Base-by-base conservation (phyloP, 164 flowering plant species). In the Macadamia integrifolia region DNA sequence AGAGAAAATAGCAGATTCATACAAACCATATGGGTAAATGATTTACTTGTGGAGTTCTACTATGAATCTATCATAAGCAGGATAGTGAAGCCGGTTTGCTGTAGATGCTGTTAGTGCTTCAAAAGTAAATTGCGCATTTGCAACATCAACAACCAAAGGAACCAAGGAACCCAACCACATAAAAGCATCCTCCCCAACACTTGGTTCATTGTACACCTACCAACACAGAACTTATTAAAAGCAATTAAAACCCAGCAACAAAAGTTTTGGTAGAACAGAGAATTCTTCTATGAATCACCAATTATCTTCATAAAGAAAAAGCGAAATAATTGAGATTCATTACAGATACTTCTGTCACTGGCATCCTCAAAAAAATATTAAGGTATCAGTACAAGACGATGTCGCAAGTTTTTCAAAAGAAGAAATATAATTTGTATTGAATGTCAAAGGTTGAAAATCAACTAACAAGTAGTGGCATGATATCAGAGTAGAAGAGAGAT, bases 391-490 rank as follows among this genome's bases (percentile, higher is more conserved):
- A 14, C 1, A 53, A 17, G 57, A 46, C 50, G 7, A 53, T 53
- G 5, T 35, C 5, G 18, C 57, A 53, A 14, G 17, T 53, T n/a
- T 53, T 14, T 14, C 57, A 53, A 14, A 13, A n/a, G 17, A 53
- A 43, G 43, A 42, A 6, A 1, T 2, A 28, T 18, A 43, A 9
- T 8, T 43, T 55, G 23, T 31, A 18, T 3, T 43, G 23, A 28
- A 12, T 10, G 46, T 23, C 23, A 56, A 66, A 71, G n/a, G 52
- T 23, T 23, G 23, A 46, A 17, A 8, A 63, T 6, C n/a, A 12
- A 13, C 87, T 79, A 86, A 94, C 99, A n/a, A 95, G 93, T 14
- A 95, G 88, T 4, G 99, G 97, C 98, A 95, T 86, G 67, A 90
- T 52, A 75, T 95, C 99, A 7, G 98, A 83, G 71, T 95, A 95